These are phyloP conservation scores for Prinsepia uniflora DNA, from an alignment of 306 rosid species.

Conservation along the genomic window DNA sequence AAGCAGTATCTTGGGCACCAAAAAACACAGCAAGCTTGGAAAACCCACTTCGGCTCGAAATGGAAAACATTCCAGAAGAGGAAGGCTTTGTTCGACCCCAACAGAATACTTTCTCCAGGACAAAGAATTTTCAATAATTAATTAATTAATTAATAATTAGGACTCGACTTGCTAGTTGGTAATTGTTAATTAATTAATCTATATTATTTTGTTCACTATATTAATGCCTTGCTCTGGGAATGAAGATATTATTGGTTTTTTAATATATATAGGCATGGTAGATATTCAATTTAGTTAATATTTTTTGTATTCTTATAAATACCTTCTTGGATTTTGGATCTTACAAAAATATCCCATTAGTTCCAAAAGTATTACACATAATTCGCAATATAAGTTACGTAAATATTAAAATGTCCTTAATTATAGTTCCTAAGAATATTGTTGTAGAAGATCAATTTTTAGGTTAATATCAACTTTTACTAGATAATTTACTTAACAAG, in stretches of 20 bases:
- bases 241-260: not conserved
- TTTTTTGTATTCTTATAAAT: too few relatives aligned
- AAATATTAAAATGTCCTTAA: too few relatives aligned
- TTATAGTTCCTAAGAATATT: too few relatives aligned
- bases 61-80: conserved; percentile 58
- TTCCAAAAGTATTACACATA: too few relatives aligned
- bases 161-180: not conserved
- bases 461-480: too few relatives aligned
- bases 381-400: too few relatives aligned
- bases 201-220: not conserved
- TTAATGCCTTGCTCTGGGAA: too few relatives aligned
- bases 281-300: not conserved
- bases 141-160: not conserved
- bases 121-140: conserved; percentile 57
- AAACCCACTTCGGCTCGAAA: conserved; percentile 63
- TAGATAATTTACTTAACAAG: too few relatives aligned
- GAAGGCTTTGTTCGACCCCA: conserved; percentile 73
- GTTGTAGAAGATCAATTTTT: too few relatives aligned
- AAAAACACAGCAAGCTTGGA: conserved; percentile 56
- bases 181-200: too few relatives aligned
- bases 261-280: not conserved
- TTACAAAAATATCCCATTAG: too few relatives aligned
- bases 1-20: conserved; percentile 76
- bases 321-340: too few relatives aligned
- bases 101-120: conserved; percentile 80